Base-by-base conservation (phyloP, 1,139 yeast genomes). In the Pneumocystis oryctolagi region DNA sequence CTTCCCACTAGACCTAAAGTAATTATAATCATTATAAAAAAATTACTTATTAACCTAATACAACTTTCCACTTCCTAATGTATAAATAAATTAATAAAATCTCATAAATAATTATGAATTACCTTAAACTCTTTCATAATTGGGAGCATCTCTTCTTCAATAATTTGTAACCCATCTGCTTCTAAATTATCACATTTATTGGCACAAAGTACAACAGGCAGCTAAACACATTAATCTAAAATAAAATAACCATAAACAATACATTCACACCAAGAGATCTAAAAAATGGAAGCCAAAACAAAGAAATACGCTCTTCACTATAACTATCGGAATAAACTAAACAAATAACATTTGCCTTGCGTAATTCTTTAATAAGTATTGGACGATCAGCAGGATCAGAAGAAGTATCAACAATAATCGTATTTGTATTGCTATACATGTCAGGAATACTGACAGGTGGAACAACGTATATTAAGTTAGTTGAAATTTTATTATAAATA, bases 251-350 rank as follows among this genome's bases (percentile, higher is more conserved):
- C 6, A 35, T 14, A 4, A 16, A 0, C 30, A 42, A 18, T 53
- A 76, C 68, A 71, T 92, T 92, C 61, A 92, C 89, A 1, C 98
- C 98, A 79, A 89, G 78, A 0, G 96, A 87, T 66, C 98, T 78
- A 70, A 92, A 85, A 77, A 85, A 81, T 59, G 95, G 95, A 82
- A 92, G 85, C 98, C 98, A 92, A 72, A 89, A 90, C 42, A 90
- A 77, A 1, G 95, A 84, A 12, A 92, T 82, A 63, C 97, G 79
- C 72, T 92, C 97, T 71, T 90, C 92, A 0, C 97, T 89, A 70
- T 89, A 94, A 71, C 89, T 96, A 70, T 90, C 97, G 1, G 94
- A 82, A 71, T 89, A 92, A 0, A 92, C 90, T 34, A 92, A 78
- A 92, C 97, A 87, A 9, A 92, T 87, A 14, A 89, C 97, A 73